Base-by-base conservation (phyloP, 164 flowering plant species). In the Buxus sempervirens region DNA sequence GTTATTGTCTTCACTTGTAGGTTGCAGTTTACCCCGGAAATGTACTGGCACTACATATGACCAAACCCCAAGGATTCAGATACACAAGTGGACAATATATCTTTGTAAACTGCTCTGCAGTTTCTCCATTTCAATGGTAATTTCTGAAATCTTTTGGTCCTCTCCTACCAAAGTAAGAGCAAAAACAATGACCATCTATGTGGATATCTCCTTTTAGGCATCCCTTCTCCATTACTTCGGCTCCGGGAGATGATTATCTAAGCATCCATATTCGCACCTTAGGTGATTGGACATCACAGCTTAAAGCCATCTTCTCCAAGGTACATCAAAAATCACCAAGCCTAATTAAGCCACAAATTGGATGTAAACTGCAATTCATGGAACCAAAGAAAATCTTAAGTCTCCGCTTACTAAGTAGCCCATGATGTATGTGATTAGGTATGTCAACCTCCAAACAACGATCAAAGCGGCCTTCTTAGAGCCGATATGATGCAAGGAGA, bases 181-280 rank as follows among this genome's bases (percentile, higher is more conserved):
- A 15, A 0, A 4, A 8, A n/a, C 21, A 55, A 1, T 22, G 24
- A 1, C 0, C 8, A 22, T 57, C 38, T 32, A 32, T 3, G 38
- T 57, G 60, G 24, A 26, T 25, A 57, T 12, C 22, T 57, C 8
- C 22, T 41, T 64, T 26, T 73, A 85, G 89, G 89, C 89, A 85
- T 74, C 88, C 91, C 0, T 89, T 89, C 71, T 88, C 90, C 7
- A 82, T 88, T 20, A 88, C 93, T 27, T 88, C 93, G 4, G 90
- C 94, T 53, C 91, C 94, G 0, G 85, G 85, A 55, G 91, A 89
- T 49, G 85, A 87, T 61, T 82, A 85, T 64, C 18, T 89, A 14
- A 87, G 94, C 65, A 67, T 87, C 25, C 90, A 89, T 60, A 87
- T 89, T 21, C 77, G 91, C 1, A 83, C 86, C 2, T 38, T 78